Conservation (phyloP, 148 eudicot species). For the Chenopodium quinoa region DNA sequence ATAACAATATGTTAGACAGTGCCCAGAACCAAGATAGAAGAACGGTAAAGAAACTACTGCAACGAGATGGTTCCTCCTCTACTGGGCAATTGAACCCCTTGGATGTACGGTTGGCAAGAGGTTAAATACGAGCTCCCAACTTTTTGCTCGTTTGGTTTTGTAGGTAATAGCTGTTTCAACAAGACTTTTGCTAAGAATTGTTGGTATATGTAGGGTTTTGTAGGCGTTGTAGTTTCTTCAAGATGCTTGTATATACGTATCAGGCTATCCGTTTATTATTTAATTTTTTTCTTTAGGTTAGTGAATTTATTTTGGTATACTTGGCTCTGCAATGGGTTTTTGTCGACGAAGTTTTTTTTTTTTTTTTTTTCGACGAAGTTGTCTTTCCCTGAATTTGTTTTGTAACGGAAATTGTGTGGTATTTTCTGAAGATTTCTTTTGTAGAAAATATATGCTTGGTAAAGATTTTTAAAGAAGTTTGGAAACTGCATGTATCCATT, state of each 20-base stretch:
- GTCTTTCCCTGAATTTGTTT: not conserved
- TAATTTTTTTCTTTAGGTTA: not conserved
- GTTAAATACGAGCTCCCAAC: slow-evolving; percentile 31
- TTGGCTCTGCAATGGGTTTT: not conserved
- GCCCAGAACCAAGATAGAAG: slow-evolving; percentile 39
- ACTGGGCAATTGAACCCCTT: slow-evolving; percentile 29
- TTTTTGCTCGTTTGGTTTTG: slow-evolving; percentile 12
- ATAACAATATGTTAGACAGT: slow-evolving; percentile 27
- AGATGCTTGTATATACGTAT: slow-evolving; percentile 21
- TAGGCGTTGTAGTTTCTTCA: not conserved
- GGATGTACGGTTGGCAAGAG: slow-evolving; percentile 86
- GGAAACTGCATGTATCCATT: not conserved
- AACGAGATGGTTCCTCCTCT: slow-evolving; percentile 31
- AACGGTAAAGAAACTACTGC: slow-evolving; percentile 32
- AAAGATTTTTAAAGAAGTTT: not conserved
- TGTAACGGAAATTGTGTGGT: not conserved
- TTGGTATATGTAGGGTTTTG: slow-evolving; percentile 18
- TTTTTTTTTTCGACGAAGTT: not conserved
- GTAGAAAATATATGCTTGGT: not conserved
- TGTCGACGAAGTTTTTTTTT: not conserved
- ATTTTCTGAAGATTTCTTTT: not conserved
- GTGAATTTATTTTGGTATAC: slow-evolving; percentile 1
- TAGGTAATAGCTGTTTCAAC: slow-evolving; percentile 11
- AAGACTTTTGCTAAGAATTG: not conserved
- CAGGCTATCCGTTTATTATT: slow-evolving; percentile 5